These are phyloP conservation scores for Epichloe gansuensis DNA, from an alignment of 2,329 filamentous ascomycete genomes.

Conservation along the genomic window DNA sequence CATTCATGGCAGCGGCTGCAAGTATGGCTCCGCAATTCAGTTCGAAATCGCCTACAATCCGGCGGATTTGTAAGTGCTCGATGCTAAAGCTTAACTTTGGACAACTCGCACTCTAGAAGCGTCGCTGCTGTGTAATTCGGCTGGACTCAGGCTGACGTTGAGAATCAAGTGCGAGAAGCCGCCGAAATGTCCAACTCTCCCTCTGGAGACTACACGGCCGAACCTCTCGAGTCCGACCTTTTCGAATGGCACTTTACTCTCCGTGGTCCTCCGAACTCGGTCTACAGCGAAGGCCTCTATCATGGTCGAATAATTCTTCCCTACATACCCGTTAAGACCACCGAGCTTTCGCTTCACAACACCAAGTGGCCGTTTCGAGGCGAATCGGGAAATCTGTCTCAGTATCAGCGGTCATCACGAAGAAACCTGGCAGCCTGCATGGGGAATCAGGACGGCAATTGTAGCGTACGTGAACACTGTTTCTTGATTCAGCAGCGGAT, in stretches of 20 bases:
- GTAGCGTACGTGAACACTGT: slow-evolving; percentile 34
- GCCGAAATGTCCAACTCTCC: slow-evolving; percentile 70
- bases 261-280: slow-evolving; percentile 71
- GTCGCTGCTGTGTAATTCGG: not conserved
- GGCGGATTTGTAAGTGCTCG: slow-evolving; percentile 57
- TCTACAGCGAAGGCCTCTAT: slow-evolving; percentile 75
- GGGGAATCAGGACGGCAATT: slow-evolving; percentile 86
- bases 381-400: slow-evolving; percentile 93
- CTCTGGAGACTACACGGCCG: slow-evolving; percentile 73
- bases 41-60: slow-evolving; percentile 71
- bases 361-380: slow-evolving; percentile 83
- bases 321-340: slow-evolving; percentile 81
- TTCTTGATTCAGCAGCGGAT: too few relatives aligned
- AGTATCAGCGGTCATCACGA: slow-evolving; percentile 92
- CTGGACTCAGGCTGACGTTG: not conserved
- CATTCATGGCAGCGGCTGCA: slow-evolving; percentile 2
- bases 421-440: slow-evolving; percentile 97
- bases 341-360: slow-evolving; percentile 95
- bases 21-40: slow-evolving; percentile 38
- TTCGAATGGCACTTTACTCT: slow-evolving; percentile 99
- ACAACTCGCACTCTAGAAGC: not conserved
- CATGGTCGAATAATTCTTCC: slow-evolving; percentile 92
- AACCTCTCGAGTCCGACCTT: slow-evolving; percentile 76
- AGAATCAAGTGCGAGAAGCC: slow-evolving; percentile 65
- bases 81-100: not conserved